Evolutionary conservation across 768 basidiomycete species (phyloP).

Genomic region (Coprinopsis strossmayeri): DNA sequence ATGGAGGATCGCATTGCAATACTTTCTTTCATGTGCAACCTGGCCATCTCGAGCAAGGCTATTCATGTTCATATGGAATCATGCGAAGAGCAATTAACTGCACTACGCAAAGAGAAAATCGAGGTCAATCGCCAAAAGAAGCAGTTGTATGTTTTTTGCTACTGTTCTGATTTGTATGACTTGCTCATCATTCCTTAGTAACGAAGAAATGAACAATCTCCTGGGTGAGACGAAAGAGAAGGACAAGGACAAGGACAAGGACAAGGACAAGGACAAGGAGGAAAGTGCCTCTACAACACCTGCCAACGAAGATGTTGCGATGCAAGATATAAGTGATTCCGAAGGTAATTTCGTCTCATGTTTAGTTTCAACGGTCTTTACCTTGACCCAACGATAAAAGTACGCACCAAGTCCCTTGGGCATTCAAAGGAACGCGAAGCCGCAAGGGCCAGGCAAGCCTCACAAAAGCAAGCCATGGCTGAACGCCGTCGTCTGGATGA

Average conservation of each 20-base stretch:
- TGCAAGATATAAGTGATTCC: conserved; percentile 65
- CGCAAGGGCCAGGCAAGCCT: conserved; percentile 70
- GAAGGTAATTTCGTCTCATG: conserved; percentile 23
- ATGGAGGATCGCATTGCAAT: conserved; percentile 80
- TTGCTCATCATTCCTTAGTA: conserved; percentile 31
- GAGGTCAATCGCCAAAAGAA: conserved; percentile 90
- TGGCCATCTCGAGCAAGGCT: conserved; percentile 85
- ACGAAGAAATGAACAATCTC: conserved; percentile 70
- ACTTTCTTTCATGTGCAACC: conserved; percentile 81
- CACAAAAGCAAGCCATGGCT: conserved; percentile 72
- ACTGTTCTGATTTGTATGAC: not conserved
- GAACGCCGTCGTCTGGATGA: conserved; percentile 84
- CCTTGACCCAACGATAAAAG: not conserved
- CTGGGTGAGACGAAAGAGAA: conserved; percentile 51
- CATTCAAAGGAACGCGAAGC: conserved; percentile 79
- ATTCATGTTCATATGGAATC: conserved; percentile 87
- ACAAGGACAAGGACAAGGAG: too few relatives aligned
- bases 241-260: too few relatives aligned
- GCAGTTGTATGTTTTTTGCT: conserved; percentile 58
- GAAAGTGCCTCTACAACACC: conserved; percentile 32
- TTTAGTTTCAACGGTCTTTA: not conserved
- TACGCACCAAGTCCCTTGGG: conserved; percentile 28
- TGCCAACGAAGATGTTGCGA: conserved; percentile 47
- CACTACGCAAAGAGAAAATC: conserved; percentile 90
- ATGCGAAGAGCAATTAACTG: conserved; percentile 85